Evolutionary conservation across 371 early-diverging fungal species (phyloP), one percentile per base, ranked within the genome.

Genomic region (Mortierella sp.): DNA sequence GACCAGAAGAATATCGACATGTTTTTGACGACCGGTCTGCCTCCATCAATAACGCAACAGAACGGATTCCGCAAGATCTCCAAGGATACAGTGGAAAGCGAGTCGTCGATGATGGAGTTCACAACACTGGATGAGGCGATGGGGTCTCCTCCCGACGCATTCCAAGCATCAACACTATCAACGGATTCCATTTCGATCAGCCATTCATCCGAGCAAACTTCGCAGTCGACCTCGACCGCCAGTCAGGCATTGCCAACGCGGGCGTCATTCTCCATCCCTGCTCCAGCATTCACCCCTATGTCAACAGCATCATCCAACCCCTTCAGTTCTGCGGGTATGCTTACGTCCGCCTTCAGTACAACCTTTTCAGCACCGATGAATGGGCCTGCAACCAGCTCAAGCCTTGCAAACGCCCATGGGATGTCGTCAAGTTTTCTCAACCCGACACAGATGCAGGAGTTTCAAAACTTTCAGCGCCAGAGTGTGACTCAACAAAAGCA

Each of bases 341-440:
- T 77, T 55, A 51, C 68, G 11, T 76, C 89, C 2, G 76, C 84
- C 16, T 84, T 81, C 38, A 80, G 80, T 49, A 71, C 75, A 8
- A 84, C 81, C 3, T 80, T 84, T 41, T 83, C 83, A 8, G 43
- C 83, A 18, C 77, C 83, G 5, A 51, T 80, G 74, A 80, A 79
- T 51, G 70, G 51, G 46, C 21, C 86, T 58, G 32, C 72, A 11
- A 44, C 81, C 3, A 46, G 78, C 48, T 68, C 77, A 35, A 51
- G 56, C 27, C 56, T 58, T 70, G 71, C 51, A 12, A 65, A 18
- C 38, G 54, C 54, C n/a, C 6, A 80, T n/a, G 74, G 72, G 29
- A 78, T 74, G 81, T 75, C 79, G 29, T 79, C 82, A 0, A 86
- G 79, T 21, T 89, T 87, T 74, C 77, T 88, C 65, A 88, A 86